A percentile compares a stretch with the other conserved stretches of the same genome.
Conservation (phyloP, 768 basidiomycete genomes). For the Hysterangium stoloniferum region DNA sequence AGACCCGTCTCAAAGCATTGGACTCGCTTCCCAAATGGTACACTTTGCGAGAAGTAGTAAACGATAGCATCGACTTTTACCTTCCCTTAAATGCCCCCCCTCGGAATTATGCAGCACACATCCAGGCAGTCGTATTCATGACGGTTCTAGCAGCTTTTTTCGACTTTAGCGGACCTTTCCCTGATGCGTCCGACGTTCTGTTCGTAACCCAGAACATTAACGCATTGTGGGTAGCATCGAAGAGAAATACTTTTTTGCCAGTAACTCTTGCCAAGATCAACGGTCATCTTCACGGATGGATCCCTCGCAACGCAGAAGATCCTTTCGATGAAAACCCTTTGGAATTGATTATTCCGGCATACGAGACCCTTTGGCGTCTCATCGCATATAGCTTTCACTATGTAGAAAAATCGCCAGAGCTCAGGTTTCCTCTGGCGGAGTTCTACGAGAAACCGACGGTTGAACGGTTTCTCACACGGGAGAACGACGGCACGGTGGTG, state of each 20-base stretch:
- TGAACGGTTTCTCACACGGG: slow-evolving; percentile 22
- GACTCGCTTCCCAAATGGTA: background rate
- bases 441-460: slow-evolving; percentile 28
- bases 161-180: slow-evolving; percentile 20
- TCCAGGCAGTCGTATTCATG: slow-evolving; percentile 31
- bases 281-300: slow-evolving; percentile 30
- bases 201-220: slow-evolving; percentile 36
- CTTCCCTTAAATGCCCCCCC: background rate
- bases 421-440: slow-evolving; percentile 26
- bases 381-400: slow-evolving; percentile 38
- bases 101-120: background rate
- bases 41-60: background rate
- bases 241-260: slow-evolving; percentile 26
- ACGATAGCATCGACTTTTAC: background rate
- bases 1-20: background rate
- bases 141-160: slow-evolving; percentile 33
- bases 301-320: slow-evolving; percentile 25
- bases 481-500: slow-evolving; percentile 14
- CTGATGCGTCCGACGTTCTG: slow-evolving; percentile 28
- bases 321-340: slow-evolving; percentile 32
- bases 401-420: slow-evolving; percentile 23
- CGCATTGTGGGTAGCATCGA: slow-evolving; percentile 40
- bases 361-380: slow-evolving; percentile 58
- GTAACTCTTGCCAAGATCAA: slow-evolving; percentile 29
- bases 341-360: slow-evolving; percentile 48